A percentile compares a stretch with the other conserved stretches of the same genome.
Evolutionary conservation across 106 monocot species (phyloP).

Genomic region (Dendrobium huoshanense): DNA sequence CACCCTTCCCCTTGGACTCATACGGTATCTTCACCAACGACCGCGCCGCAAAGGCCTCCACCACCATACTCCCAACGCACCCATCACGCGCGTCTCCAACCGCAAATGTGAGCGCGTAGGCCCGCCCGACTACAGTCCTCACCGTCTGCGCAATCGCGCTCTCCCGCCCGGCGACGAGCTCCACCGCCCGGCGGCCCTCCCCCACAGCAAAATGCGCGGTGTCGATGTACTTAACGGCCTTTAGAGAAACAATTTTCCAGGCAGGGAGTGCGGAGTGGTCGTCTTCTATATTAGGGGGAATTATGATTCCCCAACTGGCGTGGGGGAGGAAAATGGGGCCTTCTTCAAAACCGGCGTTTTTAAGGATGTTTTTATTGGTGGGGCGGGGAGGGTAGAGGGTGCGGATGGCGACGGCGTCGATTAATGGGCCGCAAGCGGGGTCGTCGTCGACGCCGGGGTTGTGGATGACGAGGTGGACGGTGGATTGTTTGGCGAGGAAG

Average conservation of each 20-base stretch:
- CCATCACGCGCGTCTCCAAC: constrained; percentile 50
- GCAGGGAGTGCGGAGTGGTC: constrained; percentile 56
- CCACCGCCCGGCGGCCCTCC: constrained; percentile 40
- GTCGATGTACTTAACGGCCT: constrained; percentile 62
- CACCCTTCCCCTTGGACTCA: constrained; percentile 47
- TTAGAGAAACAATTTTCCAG: constrained; percentile 52
- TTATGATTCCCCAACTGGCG: constrained; percentile 35
- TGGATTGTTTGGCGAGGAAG: constrained; percentile 18
- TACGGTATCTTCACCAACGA: constrained; percentile 40
- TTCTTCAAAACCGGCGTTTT: constrained; percentile 55
- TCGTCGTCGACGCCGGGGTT: constrained; percentile 43
- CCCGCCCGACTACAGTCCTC: constrained; percentile 31
- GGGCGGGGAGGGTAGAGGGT: constrained; percentile 25
- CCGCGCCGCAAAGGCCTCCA: constrained; percentile 48
- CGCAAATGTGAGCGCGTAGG: constrained; percentile 43
- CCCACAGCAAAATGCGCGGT: constrained; percentile 45
- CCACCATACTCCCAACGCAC: constrained; percentile 42
- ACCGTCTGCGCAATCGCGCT: constrained; percentile 40
- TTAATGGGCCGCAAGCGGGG: constrained; percentile 59
- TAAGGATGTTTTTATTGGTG: constrained; percentile 43
- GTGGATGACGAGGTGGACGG: constrained; percentile 39
- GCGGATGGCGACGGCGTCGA: constrained; percentile 54
- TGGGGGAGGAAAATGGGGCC: constrained; percentile 50
- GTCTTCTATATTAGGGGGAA: constrained; percentile 61
- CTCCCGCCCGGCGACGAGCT: constrained; percentile 59